phyloP scores from a whole-genome alignment of 176 grass and related monocot species.

The Thinopyrum elongatum region DNA sequence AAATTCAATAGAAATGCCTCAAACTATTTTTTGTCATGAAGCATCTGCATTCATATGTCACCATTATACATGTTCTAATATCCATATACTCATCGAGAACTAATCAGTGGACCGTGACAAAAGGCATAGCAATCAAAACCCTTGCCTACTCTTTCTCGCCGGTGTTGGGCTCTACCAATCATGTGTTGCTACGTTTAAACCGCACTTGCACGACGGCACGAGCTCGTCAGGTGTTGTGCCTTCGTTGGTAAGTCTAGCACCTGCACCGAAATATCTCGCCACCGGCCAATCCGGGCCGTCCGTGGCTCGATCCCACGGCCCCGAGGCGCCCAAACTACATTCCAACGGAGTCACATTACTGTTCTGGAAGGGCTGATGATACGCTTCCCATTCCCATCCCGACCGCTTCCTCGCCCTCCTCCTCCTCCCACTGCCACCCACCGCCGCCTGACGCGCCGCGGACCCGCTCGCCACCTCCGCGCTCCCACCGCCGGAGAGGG shows the following conservation, averaged over 20 bases:
- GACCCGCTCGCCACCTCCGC: neutral
- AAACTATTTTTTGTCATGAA: too few relatives aligned
- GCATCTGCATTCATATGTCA: too few relatives aligned
- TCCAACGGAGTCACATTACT: neutral
- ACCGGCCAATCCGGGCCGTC: neutral
- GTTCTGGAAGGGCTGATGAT: neutral
- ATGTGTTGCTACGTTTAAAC: neutral
- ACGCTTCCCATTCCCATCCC: constrained; percentile 8
- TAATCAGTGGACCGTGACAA: too few relatives aligned
- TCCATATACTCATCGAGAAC: too few relatives aligned
- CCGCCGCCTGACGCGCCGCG: constrained; percentile 11
- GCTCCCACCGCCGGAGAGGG: neutral
- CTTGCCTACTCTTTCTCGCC: neutral
- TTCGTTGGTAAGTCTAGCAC: neutral
- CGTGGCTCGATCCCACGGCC: neutral
- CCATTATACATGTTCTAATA: too few relatives aligned
- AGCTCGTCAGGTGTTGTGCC: neutral
- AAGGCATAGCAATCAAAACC: too few relatives aligned
- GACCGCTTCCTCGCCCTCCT: neutral
- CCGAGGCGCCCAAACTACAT: neutral
- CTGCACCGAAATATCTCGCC: constrained; percentile 1
- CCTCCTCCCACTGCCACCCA: neutral
- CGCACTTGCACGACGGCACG: constrained; percentile 1
- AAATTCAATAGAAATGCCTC: too few relatives aligned
- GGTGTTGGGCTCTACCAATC: neutral